Evolutionary conservation across 768 basidiomycete genomes (phyloP).

Genomic region (Leccinum subgranulosum): DNA sequence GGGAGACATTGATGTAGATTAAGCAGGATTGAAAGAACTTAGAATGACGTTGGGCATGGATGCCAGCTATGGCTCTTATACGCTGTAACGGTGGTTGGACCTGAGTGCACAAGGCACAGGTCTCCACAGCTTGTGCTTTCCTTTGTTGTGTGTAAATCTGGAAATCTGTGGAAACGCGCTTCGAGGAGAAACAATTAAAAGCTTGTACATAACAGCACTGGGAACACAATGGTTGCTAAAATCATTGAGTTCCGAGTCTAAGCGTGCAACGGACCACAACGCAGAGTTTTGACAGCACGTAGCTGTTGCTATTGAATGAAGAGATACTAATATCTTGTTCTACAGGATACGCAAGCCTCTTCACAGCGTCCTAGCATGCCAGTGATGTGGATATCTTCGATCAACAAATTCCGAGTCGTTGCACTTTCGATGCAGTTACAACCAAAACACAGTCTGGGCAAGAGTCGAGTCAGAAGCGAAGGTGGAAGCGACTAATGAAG

Average conservation of each 20-base stretch:
- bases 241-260: neutral
- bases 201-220: neutral
- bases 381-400: neutral
- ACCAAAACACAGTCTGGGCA: no score
- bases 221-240: slow-evolving; percentile 6
- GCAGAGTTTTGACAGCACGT: slow-evolving; percentile 2
- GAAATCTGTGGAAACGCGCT: slow-evolving; percentile 6
- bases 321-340: neutral
- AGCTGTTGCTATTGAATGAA: neutral
- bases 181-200: slow-evolving; percentile 14
- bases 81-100: neutral
- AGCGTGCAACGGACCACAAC: neutral
- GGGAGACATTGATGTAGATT: slow-evolving; percentile 2
- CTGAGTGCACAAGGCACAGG: slow-evolving; percentile 12
- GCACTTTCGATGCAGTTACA: neutral
- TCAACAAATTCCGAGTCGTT: neutral
- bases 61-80: slow-evolving; percentile 7
- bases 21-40: neutral
- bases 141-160: slow-evolving; percentile 16
- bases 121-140: slow-evolving; percentile 11
- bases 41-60: neutral
- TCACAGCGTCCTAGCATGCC: no score
- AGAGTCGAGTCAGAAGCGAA: no score
- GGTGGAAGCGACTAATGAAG: no score
- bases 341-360: neutral